Base-by-base conservation (phyloP, 2,329 filamentous ascomycete species). In the Botrytis hyacinthi region DNA sequence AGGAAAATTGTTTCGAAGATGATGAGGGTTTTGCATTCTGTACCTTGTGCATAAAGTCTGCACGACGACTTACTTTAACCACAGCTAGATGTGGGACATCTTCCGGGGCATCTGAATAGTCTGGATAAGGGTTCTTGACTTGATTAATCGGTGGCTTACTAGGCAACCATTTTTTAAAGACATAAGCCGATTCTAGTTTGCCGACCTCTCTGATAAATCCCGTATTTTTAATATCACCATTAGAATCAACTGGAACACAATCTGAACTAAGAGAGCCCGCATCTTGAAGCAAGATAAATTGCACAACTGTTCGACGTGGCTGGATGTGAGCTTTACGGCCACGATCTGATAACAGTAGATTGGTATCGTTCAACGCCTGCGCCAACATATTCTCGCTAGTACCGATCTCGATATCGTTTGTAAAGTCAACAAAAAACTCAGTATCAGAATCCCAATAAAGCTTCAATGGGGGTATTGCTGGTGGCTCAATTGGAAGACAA, bases 11-110 rank as follows among this genome's bases (percentile, higher is more conserved):
- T 73, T 85, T 75, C 7, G 76, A 76, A 16, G 66, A 44, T 22
- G 22, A 10, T 22, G 44, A 65, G 29, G 46, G 54, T 7, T 63
- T 70, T n/a, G 61, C 22, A 8, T 22, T 22, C 35, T 37, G 10
- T 5, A 78, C 54, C 62, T 74, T 74, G 75, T 90, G 88, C 8
- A 93, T 83, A 67, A 91, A 89, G 77, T 92, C 90, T 4, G 84
- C 83, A 61, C 89, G 85, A 72, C 85, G 87, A 0, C 89, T 86
- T 80, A 88, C 88, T 60, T 80, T 84, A 29, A 77, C 81, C 0
- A 90, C 78, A 3, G 82, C 81, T 2, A 91, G 74, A 77, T 90
- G 89, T 0, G 86, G 83, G 0, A 80, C 81, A n/a, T 88, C 81
- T 3, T 80, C 78, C 0, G 85, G 84, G 0, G 83, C 82, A 0